Evolutionary conservation across 2,329 filamentous ascomycete species (phyloP).

Genomic region (Aspergillus udagawae): DNA sequence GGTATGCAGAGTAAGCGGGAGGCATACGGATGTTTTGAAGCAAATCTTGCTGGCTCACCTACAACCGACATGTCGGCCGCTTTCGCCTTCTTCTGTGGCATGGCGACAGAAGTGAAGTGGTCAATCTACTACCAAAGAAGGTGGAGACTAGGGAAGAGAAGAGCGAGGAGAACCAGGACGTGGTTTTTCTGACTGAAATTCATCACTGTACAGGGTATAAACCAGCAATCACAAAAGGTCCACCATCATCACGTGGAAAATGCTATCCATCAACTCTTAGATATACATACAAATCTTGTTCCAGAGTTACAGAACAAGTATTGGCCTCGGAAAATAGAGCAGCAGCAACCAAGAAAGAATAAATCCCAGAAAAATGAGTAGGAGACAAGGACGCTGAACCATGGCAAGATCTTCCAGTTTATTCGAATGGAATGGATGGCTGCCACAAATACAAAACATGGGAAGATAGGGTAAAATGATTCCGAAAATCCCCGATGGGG

Average conservation of each 20-base stretch:
- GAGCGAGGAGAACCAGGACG: neutral
- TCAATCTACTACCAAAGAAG: neutral
- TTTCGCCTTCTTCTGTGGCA: constrained; percentile 40
- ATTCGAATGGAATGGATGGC: neutral
- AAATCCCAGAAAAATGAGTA: neutral
- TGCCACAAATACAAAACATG: neutral
- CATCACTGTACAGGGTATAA: neutral
- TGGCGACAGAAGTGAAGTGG: constrained; percentile 16
- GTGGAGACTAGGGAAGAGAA: neutral
- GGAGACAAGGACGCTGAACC: neutral
- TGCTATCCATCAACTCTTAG: neutral
- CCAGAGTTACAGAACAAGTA: neutral
- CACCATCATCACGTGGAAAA: neutral
- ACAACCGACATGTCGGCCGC: constrained; percentile 26
- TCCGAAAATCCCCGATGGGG: neutral
- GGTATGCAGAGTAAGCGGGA: neutral
- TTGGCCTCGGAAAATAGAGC: neutral
- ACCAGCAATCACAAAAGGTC: neutral
- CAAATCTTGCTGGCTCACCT: constrained; percentile 20
- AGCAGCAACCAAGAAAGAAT: neutral
- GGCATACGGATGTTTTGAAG: neutral
- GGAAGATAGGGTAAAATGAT: neutral
- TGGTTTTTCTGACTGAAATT: neutral
- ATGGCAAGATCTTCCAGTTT: neutral
- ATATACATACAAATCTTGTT: neutral